Evolutionary conservation across 2,329 filamentous ascomycete species (phyloP).

Genomic region (Cytospora piceicola): DNA sequence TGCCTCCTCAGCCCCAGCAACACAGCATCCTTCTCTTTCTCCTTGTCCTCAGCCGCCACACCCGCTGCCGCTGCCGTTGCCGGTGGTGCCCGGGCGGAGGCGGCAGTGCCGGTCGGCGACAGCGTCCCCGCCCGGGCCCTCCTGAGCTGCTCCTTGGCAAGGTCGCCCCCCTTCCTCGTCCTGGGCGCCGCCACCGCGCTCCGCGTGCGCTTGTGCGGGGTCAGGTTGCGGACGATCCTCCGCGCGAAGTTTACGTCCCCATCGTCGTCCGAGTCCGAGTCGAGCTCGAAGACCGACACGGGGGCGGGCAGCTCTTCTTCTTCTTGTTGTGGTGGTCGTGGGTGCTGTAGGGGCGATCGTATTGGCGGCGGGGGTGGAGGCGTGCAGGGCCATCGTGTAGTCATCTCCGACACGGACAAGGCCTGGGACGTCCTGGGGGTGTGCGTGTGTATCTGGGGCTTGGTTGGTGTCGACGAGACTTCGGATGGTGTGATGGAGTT

Average conservation of each 20-base stretch:
- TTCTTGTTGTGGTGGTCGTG: conserved; percentile 29
- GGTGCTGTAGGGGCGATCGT: conserved; percentile 30
- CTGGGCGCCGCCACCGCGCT: conserved; percentile 41
- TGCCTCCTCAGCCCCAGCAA: conserved; percentile 10
- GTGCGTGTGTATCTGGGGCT: neutral
- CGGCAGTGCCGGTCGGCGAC: neutral
- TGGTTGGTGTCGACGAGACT: neutral
- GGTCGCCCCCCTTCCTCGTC: conserved; percentile 25
- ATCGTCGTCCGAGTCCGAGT: conserved; percentile 49
- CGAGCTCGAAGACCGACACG: conserved; percentile 54
- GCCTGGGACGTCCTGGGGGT: conserved; percentile 3
- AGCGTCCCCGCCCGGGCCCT: conserved; percentile 23
- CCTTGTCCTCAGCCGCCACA: neutral
- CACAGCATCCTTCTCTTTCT: neutral
- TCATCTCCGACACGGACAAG: conserved; percentile 1
- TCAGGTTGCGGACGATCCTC: conserved; percentile 50
- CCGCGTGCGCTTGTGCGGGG: conserved; percentile 35
- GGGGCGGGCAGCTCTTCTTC: conserved; percentile 22
- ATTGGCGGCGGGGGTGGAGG: neutral
- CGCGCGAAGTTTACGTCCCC: conserved; percentile 39
- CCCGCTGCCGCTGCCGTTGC: neutral
- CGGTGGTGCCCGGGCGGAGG: neutral
- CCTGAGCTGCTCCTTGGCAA: conserved; percentile 25
- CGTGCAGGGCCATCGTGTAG: neutral
- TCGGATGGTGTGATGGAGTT: conserved; percentile 16